Percentiles rank a stretch among this genome's conserved stretches.
phyloP scores from a whole-genome alignment of 2,329 filamentous ascomycete species.

The Talaromyces sp. region DNA sequence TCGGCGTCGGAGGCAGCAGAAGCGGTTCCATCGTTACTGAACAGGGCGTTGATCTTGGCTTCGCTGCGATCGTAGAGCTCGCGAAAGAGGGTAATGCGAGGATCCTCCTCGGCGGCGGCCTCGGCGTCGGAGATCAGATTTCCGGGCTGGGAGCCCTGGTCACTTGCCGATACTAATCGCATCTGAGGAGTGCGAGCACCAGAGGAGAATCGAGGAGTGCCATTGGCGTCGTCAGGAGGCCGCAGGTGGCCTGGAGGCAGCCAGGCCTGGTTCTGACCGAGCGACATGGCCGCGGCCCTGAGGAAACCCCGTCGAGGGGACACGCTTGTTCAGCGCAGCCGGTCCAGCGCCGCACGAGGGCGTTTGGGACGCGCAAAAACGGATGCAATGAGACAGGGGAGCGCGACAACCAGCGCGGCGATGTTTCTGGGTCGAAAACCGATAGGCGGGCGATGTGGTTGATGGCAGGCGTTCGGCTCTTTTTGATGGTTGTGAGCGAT shows the following conservation, averaged over 20 bases:
- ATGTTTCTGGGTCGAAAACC: slow-evolving; percentile 23
- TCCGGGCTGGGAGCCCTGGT: slow-evolving; percentile 42
- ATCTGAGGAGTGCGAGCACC: slow-evolving; percentile 40
- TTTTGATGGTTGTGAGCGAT: slow-evolving; percentile 33
- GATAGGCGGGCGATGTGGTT: slow-evolving; percentile 29
- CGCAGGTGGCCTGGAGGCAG: slow-evolving; percentile 54
- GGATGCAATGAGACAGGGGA: slow-evolving; percentile 22
- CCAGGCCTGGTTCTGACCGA: slow-evolving; percentile 64
- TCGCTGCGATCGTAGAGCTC: slow-evolving; percentile 73
- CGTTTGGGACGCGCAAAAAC: slow-evolving; percentile 24
- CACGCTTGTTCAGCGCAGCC: slow-evolving; percentile 32
- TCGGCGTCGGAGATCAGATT: slow-evolving; percentile 46
- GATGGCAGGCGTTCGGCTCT: slow-evolving; percentile 34
- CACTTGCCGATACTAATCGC: slow-evolving; percentile 35
- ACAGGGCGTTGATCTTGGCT: slow-evolving; percentile 69
- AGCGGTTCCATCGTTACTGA: slow-evolving; percentile 44
- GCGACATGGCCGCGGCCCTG: slow-evolving; percentile 53
- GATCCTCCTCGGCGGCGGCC: slow-evolving; percentile 62
- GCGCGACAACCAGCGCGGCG: slow-evolving; percentile 17
- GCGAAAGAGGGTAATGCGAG: slow-evolving; percentile 65
- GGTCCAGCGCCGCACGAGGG: slow-evolving; percentile 22
- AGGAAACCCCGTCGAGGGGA: slow-evolving; percentile 40
- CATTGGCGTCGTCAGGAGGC: slow-evolving; percentile 56
- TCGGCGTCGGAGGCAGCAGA: slow-evolving; percentile 30
- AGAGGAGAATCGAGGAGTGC: slow-evolving; percentile 36